Conservation (phyloP, 805 yeast genomes). For the Ogataea polymorpha region DNA sequence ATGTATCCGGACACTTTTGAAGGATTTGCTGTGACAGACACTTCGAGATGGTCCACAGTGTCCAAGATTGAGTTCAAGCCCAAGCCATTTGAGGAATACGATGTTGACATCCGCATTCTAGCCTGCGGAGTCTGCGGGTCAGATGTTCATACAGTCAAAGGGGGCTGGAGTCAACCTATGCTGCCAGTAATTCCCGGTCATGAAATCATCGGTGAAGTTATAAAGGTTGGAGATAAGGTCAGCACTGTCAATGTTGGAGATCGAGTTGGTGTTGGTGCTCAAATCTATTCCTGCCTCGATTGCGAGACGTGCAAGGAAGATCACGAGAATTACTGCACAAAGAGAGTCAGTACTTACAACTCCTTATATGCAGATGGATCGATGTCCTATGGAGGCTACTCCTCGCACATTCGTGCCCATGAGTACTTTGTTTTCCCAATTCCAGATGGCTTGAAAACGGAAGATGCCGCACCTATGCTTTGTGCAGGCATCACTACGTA, state of each 20-base stretch:
- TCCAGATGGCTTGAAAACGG: conserved; percentile 51
- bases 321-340: conserved; percentile 46
- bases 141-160: conserved; percentile 49
- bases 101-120: conserved; percentile 42
- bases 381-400: conserved; percentile 60
- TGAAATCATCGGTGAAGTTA: conserved; percentile 60
- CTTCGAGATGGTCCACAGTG: conserved; percentile 33
- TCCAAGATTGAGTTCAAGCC: conserved; percentile 31
- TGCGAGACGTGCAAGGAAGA: conserved; percentile 57
- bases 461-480: conserved; percentile 65
- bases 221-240: conserved; percentile 56
- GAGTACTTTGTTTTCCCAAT: conserved; percentile 63
- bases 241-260: conserved; percentile 57
- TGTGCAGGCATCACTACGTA: conserved; percentile 77
- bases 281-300: conserved; percentile 54
- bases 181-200: conserved; percentile 50
- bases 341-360: conserved; percentile 38
- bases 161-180: conserved; percentile 45
- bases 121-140: conserved; percentile 60
- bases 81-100: conserved; percentile 37
- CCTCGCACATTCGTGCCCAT: conserved; percentile 60
- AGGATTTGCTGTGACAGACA: conserved; percentile 38
- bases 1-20: conserved; percentile 36
- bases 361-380: conserved; percentile 30
- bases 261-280: conserved; percentile 79